phyloP scores from a whole-genome alignment of 805 yeast genomes.

The Metschnikowia lunata region DNA sequence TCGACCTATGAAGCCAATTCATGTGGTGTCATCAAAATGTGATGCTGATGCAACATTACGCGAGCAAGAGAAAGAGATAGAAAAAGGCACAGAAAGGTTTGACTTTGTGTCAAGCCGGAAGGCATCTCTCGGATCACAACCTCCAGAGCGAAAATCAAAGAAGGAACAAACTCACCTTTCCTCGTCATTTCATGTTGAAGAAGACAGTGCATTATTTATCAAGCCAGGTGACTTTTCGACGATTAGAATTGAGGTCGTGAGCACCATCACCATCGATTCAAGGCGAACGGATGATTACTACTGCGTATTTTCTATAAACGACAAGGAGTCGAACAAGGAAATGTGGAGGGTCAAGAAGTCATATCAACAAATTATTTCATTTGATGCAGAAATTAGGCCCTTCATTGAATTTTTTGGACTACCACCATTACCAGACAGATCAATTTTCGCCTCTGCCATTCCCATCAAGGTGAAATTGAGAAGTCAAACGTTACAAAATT shows the following conservation, averaged over 20 bases:
- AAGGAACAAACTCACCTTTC: too few species aligned
- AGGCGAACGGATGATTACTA: conserved; percentile 53
- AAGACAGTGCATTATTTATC: conserved; percentile 46
- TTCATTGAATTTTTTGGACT: conserved; percentile 47
- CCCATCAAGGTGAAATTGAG: conserved; percentile 67
- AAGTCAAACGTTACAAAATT: conserved; percentile 50
- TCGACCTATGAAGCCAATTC: too few species aligned
- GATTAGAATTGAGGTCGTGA: conserved; percentile 43
- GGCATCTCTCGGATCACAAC: too few species aligned
- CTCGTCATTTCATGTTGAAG: conserved; percentile 16
- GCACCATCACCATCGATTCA: conserved; percentile 37
- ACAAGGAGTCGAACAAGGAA: conserved; percentile 56
- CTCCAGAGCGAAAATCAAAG: too few species aligned
- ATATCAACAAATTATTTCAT: conserved; percentile 51
- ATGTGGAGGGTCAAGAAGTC: conserved; percentile 73
- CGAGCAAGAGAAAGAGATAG: too few species aligned
- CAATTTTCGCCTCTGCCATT: conserved; percentile 50
- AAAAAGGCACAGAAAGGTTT: too few species aligned
- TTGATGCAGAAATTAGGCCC: conserved; percentile 60
- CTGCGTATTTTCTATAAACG: conserved; percentile 59
- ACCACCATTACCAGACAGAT: conserved; percentile 62
- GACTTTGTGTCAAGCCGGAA: too few species aligned
- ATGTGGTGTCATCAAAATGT: too few species aligned
- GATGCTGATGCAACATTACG: too few species aligned
- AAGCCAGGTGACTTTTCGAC: conserved; percentile 57